A percentile compares a stretch with the other conserved stretches of the same genome.
Conservation (phyloP, 768 basidiomycete genomes). For the Xerocomellus amylosporus region DNA sequence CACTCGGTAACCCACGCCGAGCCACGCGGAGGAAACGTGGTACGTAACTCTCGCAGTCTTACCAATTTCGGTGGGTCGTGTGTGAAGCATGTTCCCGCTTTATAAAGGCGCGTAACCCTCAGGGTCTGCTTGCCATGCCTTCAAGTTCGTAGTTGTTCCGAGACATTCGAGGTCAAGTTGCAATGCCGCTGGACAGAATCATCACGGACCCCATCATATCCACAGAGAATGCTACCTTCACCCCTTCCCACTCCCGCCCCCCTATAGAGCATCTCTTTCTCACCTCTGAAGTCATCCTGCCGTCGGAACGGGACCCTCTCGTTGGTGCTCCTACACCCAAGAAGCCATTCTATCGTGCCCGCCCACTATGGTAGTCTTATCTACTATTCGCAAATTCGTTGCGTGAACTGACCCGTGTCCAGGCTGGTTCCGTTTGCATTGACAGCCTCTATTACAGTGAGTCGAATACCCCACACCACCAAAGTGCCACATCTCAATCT, state of each 20-base stretch:
- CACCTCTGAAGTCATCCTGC: constrained; percentile 6
- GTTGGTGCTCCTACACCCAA: constrained; percentile 26
- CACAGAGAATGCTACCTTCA: constrained; percentile 31
- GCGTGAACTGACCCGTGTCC: constrained; percentile 6
- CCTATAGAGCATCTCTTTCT: constrained; percentile 22
- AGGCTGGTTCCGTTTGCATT: constrained; percentile 77
- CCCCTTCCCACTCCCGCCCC: constrained; percentile 18
- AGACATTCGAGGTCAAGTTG: background rate
- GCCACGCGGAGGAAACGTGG: constrained; percentile 13
- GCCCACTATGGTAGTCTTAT: constrained; percentile 43
- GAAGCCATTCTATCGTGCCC: constrained; percentile 50
- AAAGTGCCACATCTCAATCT: background rate
- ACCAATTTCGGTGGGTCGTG: constrained; percentile 14
- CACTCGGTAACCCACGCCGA: too few species aligned
- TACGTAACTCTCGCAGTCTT: constrained; percentile 17
- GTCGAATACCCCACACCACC: constrained; percentile 20
- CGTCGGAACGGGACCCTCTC: constrained; percentile 35
- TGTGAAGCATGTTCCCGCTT: constrained; percentile 18
- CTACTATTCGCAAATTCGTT: background rate
- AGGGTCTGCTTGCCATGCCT: constrained; percentile 9
- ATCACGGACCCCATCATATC: constrained; percentile 35
- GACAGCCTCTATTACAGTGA: constrained; percentile 62
- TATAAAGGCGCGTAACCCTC: constrained; percentile 20
- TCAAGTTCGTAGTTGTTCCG: background rate
- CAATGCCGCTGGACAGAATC: constrained; percentile 32